Percentiles rank a stretch among this genome's conserved stretches.
phyloP scores from a whole-genome alignment of 139 green algal species.

The Marvania coccoides region DNA sequence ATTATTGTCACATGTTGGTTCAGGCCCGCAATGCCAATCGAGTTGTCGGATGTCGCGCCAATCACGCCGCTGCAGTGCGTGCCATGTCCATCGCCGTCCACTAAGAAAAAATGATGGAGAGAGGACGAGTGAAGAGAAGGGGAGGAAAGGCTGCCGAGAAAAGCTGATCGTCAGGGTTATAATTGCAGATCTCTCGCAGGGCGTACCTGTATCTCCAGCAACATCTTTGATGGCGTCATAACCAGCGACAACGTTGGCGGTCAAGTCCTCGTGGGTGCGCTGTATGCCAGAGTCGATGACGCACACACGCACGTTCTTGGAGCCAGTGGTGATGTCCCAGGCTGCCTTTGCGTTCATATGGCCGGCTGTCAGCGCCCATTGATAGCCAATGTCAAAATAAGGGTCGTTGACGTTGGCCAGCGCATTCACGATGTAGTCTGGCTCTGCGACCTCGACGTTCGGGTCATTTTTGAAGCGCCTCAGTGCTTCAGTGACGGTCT shows the following conservation, averaged over 20 bases:
- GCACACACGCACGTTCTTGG: conserved; percentile 48
- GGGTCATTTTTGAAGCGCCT: too few relatives aligned
- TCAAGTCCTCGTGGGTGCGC: conserved; percentile 49
- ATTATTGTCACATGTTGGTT: conserved; percentile 12
- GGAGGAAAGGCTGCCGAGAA: too few relatives aligned
- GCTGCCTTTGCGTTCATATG: background rate
- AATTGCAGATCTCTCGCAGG: too few relatives aligned
- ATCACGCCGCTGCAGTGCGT: conserved; percentile 48
- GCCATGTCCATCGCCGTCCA: conserved; percentile 39
- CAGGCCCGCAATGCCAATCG: conserved; percentile 6
- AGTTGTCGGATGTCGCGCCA: conserved; percentile 22
- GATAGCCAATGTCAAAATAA: too few relatives aligned
- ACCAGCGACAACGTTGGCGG: conserved; percentile 39
- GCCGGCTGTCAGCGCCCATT: background rate
- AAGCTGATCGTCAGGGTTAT: too few relatives aligned
- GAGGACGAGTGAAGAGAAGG: too few relatives aligned
- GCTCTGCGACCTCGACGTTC: too few relatives aligned
- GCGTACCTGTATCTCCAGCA: too few relatives aligned
- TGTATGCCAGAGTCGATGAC: conserved; percentile 63
- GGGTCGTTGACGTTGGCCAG: background rate
- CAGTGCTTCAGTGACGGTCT: too few relatives aligned
- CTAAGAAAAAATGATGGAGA: too few relatives aligned
- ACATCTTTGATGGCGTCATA: background rate
- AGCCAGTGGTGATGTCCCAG: conserved; percentile 6
- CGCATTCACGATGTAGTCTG: background rate